Evolutionary conservation across 257 asterid genomes (phyloP), one percentile per base, ranked within the genome.

Genomic region (Avicennia marina): DNA sequence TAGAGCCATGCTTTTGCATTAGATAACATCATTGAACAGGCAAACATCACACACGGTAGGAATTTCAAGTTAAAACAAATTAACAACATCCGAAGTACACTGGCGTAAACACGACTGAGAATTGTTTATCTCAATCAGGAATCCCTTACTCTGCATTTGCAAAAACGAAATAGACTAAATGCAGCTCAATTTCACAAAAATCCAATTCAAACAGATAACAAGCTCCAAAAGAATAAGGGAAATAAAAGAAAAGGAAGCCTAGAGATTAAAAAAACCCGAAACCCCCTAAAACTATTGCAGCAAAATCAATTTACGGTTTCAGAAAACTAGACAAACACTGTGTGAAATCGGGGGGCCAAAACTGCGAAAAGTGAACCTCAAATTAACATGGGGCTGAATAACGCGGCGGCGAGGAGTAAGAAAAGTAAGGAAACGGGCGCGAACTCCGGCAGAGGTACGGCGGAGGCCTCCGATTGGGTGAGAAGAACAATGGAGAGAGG

Each of bases 391-490:
- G 53, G 46, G 31, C 15, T 7, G 31, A 1, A 10, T 49, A 62
- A 19, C 25, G 36, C 1, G 66, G 72, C 20, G 43, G 54, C 1
- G 38, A 18, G 58, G 64, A 54, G 56, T 21, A 13, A 27, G 1
- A 2, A 19, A 31, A 43, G 48, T 15, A 61, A 60, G n/a, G 59
- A 53, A 39, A 12, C 54, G 34, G 44, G 63, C 22, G 8, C 4
- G 64, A 45, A 13, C 21, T 34, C 55, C 66, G 69, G 64, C 52
- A 53, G 53, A 62, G 62, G 67, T 57, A 58, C 72, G 78, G 26
- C 46, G 69, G 68, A 60, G 56, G 31, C 62, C 31, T 25, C 51
- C 58, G 59, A 70, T 43, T 20, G 68, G 46, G 65, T 33, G 59
- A 19, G 76, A 31, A 43, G 29, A 46, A 52, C 27, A 39, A 10